Percentiles rank a stretch among this genome's conserved stretches.
Conservation (phyloP, 208 protist genomes). For the Polymyxa betae region DNA sequence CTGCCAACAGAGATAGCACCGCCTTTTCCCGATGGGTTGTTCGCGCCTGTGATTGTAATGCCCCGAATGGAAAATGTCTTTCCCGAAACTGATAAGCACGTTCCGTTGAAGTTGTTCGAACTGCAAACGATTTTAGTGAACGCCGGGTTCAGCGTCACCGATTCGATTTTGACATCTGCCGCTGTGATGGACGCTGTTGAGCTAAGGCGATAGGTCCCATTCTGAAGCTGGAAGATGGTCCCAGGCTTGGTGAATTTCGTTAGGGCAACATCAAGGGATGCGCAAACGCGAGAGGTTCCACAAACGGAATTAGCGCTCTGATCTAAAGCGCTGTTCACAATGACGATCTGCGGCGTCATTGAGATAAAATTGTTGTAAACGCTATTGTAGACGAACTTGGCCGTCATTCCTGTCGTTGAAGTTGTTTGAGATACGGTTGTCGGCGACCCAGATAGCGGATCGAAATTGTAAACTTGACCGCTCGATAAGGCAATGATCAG, state of each 20-base stretch:
- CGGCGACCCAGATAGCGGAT: no score
- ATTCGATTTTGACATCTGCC: not conserved
- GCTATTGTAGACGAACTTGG: not conserved
- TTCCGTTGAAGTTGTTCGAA: not conserved
- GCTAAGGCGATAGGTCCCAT: not conserved
- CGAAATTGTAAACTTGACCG: no score
- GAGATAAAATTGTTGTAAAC: not conserved
- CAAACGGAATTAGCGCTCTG: not conserved
- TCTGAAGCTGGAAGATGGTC: not conserved
- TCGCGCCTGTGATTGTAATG: not conserved
- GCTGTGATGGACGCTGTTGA: not conserved
- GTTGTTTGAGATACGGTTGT: not conserved
- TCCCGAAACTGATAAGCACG: not conserved
- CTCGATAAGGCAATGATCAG: no score
- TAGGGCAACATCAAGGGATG: not conserved
- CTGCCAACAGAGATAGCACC: not conserved
- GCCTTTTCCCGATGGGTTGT: not conserved
- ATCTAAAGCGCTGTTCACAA: not conserved
- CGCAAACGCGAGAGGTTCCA: not conserved
- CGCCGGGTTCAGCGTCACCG: no score
- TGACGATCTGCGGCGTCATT: not conserved
- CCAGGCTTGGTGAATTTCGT: not conserved
- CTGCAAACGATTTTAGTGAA: not conserved
- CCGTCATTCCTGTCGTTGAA: not conserved
- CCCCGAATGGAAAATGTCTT: not conserved